Conservation (phyloP, 2,329 filamentous ascomycete species). For the Ilyonectria sp. region DNA sequence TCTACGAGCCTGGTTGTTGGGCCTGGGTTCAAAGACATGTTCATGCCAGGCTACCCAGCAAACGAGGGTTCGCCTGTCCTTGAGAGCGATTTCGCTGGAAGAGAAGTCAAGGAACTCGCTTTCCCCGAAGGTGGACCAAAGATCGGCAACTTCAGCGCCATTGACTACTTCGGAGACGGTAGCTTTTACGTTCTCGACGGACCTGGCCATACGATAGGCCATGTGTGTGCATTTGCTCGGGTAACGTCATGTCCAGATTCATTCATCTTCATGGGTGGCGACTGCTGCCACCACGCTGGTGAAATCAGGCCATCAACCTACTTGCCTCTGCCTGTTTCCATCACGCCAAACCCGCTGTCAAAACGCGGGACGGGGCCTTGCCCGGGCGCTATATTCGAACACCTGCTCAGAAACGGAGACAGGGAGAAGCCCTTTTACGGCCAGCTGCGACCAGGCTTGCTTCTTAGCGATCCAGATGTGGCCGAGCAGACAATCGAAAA, state of each 20-base stretch:
- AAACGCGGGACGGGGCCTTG: neutral
- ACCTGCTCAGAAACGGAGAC: neutral
- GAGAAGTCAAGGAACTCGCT: constrained; percentile 28
- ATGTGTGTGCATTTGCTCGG: constrained; percentile 32
- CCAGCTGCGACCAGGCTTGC: neutral
- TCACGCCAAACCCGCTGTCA: constrained; percentile 18
- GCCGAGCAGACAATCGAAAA: constrained; percentile 15
- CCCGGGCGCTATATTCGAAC: neutral
- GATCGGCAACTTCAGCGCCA: constrained; percentile 26
- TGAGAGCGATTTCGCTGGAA: constrained; percentile 23
- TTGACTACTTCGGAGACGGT: constrained; percentile 36
- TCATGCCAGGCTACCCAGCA: constrained; percentile 34
- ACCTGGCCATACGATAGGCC: constrained; percentile 30
- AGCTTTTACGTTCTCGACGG: constrained; percentile 38
- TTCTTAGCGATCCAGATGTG: neutral
- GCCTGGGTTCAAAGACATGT: constrained; percentile 31
- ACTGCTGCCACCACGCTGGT: constrained; percentile 14
- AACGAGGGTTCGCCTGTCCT: constrained; percentile 6
- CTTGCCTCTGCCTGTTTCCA: neutral
- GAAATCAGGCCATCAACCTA: constrained; percentile 1
- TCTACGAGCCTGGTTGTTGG: constrained; percentile 35
- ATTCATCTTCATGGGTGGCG: constrained; percentile 17
- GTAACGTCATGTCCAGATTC: constrained; percentile 6
- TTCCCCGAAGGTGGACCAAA: constrained; percentile 13
- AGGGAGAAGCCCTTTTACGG: neutral